Evolutionary conservation across 139 green algal species (phyloP).

Genomic region (Chlorella vulgaris): DNA sequence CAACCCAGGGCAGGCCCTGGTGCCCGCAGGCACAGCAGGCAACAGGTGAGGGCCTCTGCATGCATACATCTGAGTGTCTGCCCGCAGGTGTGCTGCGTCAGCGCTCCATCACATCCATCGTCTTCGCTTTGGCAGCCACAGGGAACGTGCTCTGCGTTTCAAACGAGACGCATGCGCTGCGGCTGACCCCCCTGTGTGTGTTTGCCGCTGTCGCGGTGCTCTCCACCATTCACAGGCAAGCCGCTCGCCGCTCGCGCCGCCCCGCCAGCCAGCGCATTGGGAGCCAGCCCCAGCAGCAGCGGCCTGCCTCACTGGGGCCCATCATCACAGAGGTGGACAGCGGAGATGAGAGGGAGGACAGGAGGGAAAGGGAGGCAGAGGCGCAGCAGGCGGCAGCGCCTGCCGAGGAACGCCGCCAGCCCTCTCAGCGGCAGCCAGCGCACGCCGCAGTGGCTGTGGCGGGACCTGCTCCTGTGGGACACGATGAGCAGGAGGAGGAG

Average conservation of each 20-base stretch:
- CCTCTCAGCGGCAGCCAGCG: not conserved
- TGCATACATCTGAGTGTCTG: too few relatives aligned
- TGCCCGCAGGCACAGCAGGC: not conserved
- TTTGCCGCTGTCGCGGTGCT: too few relatives aligned
- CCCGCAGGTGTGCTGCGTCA: too few relatives aligned
- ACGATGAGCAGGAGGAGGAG: not conserved
- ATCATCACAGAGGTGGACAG: constrained; percentile 33
- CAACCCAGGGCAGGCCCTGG: constrained; percentile 15
- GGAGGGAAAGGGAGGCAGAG: too few relatives aligned
- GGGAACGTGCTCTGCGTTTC: too few relatives aligned
- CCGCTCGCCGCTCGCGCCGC: not conserved
- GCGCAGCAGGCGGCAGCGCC: not conserved
- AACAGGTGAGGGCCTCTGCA: not conserved
- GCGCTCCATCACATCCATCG: too few relatives aligned
- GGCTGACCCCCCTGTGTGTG: too few relatives aligned
- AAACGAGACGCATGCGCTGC: too few relatives aligned
- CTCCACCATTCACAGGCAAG: too few relatives aligned
- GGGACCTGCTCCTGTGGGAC: not conserved
- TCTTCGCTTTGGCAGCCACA: too few relatives aligned
- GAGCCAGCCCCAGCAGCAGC: constrained; percentile 1
- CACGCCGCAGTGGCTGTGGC: not conserved
- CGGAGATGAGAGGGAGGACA: constrained; percentile 7
- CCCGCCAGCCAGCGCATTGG: constrained; percentile 20
- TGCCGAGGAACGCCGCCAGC: not conserved
- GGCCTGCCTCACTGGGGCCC: not conserved